Conservation (phyloP, 441 rosid genomes). For the Adansonia madagascariensis region DNA sequence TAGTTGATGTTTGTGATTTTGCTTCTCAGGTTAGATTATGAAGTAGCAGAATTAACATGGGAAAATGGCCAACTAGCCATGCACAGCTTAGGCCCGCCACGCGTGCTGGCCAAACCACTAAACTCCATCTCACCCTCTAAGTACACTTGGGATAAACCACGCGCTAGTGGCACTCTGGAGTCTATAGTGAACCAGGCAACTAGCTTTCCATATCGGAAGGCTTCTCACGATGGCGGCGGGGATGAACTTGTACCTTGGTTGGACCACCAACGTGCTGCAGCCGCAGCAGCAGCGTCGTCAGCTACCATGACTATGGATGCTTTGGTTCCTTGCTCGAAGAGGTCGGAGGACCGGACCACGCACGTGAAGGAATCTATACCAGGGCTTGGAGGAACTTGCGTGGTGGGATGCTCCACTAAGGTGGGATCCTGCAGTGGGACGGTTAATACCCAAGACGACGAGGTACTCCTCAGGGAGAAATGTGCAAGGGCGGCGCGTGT, state of each 20-base stretch:
- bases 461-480: slow-evolving; percentile 29
- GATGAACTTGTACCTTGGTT: slow-evolving; percentile 62
- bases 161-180: slow-evolving; percentile 75
- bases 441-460: slow-evolving; percentile 34
- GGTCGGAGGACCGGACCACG: slow-evolving; percentile 27
- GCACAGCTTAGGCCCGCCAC: slow-evolving; percentile 77
- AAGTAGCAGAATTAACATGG: slow-evolving; percentile 94
- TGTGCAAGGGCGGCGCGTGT: slow-evolving; percentile 50
- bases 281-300: slow-evolving; percentile 22
- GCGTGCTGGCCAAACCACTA: slow-evolving; percentile 38
- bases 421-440: slow-evolving; percentile 68
- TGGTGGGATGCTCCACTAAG: slow-evolving; percentile 52
- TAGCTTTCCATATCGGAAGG: slow-evolving; percentile 38
- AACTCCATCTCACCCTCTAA: slow-evolving; percentile 37
- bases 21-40: slow-evolving; percentile 60
- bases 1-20: background rate
- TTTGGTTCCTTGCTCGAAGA: slow-evolving; percentile 57
- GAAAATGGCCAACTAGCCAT: slow-evolving; percentile 81
- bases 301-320: slow-evolving; percentile 60
- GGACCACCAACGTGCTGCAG: slow-evolving; percentile 40
- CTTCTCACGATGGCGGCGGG: slow-evolving; percentile 19
- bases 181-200: slow-evolving; percentile 89
- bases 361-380: slow-evolving; percentile 31
- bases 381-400: slow-evolving; percentile 34
- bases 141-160: slow-evolving; percentile 61